A percentile compares a stretch with the other conserved stretches of the same genome.
Conservation (phyloP, 2,329 filamentous ascomycete species). For the Trichoderma gracile region DNA sequence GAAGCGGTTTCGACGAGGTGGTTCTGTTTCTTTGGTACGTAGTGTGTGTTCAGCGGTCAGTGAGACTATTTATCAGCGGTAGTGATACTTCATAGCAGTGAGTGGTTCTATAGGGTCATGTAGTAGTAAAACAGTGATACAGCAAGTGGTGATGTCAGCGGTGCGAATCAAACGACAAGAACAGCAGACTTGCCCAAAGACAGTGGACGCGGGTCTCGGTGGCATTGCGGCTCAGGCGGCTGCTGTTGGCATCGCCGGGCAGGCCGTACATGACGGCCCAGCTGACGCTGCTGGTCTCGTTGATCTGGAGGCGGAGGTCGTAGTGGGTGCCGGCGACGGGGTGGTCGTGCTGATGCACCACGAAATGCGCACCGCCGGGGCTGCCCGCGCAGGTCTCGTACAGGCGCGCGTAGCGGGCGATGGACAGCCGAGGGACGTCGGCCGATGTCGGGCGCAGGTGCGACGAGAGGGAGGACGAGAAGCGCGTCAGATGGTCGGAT, state of each 20-base stretch:
- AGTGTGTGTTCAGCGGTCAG: background rate
- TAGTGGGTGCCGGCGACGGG: constrained; percentile 68
- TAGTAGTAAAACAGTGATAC: too few species aligned
- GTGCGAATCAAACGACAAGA: background rate
- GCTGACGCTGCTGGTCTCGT: constrained; percentile 63
- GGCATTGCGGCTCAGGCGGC: constrained; percentile 57
- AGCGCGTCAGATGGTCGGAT: constrained; percentile 45
- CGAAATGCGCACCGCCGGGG: constrained; percentile 55
- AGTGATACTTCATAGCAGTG: background rate
- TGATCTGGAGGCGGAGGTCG: constrained; percentile 70
- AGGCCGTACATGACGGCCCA: constrained; percentile 66
- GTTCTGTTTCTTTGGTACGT: constrained; percentile 45
- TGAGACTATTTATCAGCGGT: background rate
- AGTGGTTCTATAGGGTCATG: too few species aligned
- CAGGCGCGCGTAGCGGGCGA: constrained; percentile 40
- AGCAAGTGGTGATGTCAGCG: too few species aligned
- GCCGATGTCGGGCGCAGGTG: constrained; percentile 32
- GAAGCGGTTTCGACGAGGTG: constrained; percentile 62
- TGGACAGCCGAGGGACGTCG: constrained; percentile 37
- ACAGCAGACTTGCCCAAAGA: constrained; percentile 50
- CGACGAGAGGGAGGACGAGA: constrained; percentile 38
- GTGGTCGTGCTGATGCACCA: constrained; percentile 73
- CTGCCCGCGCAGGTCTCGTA: constrained; percentile 40
- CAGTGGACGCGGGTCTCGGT: constrained; percentile 64
- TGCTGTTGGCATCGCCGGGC: constrained; percentile 58